These are phyloP conservation scores for Sarocladium strictum DNA, from an alignment of 2,329 filamentous ascomycete genomes.

Conservation along the genomic window DNA sequence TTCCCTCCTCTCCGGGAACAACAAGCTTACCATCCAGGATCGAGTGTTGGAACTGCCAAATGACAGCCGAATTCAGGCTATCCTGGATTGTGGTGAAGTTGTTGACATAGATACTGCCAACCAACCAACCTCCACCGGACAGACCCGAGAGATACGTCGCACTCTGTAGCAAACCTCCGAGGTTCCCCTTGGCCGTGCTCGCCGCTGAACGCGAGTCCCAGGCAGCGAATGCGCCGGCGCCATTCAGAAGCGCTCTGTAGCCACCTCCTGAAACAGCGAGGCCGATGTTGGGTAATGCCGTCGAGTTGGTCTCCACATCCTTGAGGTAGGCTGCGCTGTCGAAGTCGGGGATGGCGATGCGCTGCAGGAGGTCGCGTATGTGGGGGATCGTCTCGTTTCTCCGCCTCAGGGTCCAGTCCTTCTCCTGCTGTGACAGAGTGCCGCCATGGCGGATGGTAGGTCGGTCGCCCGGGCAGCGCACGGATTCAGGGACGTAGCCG, in stretches of 20 bases:
- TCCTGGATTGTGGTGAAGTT: constrained; percentile 64
- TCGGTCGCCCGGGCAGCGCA: constrained; percentile 62
- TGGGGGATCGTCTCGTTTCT: constrained; percentile 67
- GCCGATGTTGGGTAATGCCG: constrained; percentile 52
- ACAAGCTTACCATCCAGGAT: constrained; percentile 32
- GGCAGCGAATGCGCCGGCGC: constrained; percentile 71
- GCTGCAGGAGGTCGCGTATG: constrained; percentile 67
- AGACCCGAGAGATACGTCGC: constrained; percentile 76
- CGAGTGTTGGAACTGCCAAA: constrained; percentile 36
- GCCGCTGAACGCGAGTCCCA: constrained; percentile 66
- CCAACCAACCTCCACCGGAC: constrained; percentile 78
- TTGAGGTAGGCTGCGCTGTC: constrained; percentile 67
- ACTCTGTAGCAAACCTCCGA: constrained; percentile 76
- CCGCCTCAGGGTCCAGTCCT: constrained; percentile 65
- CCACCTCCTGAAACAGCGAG: constrained; percentile 80
- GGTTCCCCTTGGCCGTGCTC: constrained; percentile 47
- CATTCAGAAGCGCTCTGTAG: constrained; percentile 80
- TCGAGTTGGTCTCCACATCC: constrained; percentile 22
- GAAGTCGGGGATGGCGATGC: constrained; percentile 70
- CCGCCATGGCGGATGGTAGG: constrained; percentile 62
- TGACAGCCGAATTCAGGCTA: constrained; percentile 25
- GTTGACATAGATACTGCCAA: constrained; percentile 77
- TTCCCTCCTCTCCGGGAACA: neutral
- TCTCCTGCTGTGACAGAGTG: constrained; percentile 61
- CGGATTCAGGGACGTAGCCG: constrained; percentile 64